These are phyloP conservation scores for Chenopodium berlandieri DNA, from an alignment of 148 eudicot genomes.

Conservation along the genomic window DNA sequence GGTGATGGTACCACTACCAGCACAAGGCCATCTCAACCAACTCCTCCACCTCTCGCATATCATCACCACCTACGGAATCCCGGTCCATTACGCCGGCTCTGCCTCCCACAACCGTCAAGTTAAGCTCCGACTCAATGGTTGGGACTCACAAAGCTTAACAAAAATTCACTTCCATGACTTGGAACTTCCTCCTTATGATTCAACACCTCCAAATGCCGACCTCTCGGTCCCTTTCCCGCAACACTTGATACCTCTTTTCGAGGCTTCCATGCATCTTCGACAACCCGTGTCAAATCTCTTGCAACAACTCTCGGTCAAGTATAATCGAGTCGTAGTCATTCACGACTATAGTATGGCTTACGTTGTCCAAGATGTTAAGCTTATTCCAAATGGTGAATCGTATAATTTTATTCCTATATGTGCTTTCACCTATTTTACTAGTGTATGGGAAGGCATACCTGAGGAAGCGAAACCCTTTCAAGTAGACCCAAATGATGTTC, in stretches of 20 bases:
- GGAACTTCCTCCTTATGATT: slow-evolving; percentile 16
- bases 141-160: slow-evolving; percentile 1
- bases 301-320: slow-evolving; percentile 15
- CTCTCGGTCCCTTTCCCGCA: slow-evolving; percentile 11
- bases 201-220: slow-evolving; percentile 20
- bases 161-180: slow-evolving; percentile 28
- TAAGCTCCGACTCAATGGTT: slow-evolving; percentile 26
- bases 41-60: slow-evolving; percentile 32
- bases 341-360: slow-evolving; percentile 24
- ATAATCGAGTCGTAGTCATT: slow-evolving; percentile 7
- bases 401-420: slow-evolving; percentile 12
- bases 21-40: slow-evolving; percentile 34
- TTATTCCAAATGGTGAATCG: slow-evolving; percentile 21
- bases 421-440: slow-evolving; percentile 14
- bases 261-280: slow-evolving; percentile 17
- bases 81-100: slow-evolving; percentile 25
- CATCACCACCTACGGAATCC: slow-evolving; percentile 16
- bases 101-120: slow-evolving; percentile 27
- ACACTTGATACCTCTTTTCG: neutral
- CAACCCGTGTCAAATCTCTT: slow-evolving; percentile 25
- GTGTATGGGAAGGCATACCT: slow-evolving; percentile 15
- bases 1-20: slow-evolving; percentile 27
- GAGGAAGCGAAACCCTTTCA: slow-evolving; percentile 22
- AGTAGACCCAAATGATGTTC: slow-evolving; percentile 15
- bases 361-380: slow-evolving; percentile 29